Evolutionary conservation across 176 grass and related monocot species (phyloP).

Genomic region (Saccharum spontaneum): DNA sequence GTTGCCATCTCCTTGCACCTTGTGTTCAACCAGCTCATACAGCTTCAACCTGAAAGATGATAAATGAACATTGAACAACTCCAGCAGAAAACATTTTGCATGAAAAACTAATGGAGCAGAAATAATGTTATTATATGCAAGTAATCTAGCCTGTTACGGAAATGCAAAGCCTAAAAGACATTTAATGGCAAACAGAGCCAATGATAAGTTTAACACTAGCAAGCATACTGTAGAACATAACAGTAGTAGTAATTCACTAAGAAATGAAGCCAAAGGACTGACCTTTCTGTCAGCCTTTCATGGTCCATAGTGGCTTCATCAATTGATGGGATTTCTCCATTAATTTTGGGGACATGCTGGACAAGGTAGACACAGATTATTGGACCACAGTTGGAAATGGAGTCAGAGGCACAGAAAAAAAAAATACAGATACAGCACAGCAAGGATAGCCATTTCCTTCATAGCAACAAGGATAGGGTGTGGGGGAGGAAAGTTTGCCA

Average conservation of each 20-base stretch:
- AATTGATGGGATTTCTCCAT: constrained; percentile 90
- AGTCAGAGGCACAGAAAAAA: constrained; percentile 20
- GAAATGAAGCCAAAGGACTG: constrained; percentile 12
- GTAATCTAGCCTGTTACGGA: not conserved
- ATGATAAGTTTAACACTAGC: not conserved
- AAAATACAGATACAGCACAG: constrained; percentile 14
- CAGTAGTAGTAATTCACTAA: constrained; percentile 8
- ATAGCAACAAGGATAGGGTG: not conserved
- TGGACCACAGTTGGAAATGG: constrained; percentile 36
- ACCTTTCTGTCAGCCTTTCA: constrained; percentile 93
- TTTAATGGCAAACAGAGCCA: not conserved
- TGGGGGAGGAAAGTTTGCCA: not conserved
- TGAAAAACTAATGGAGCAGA: not conserved
- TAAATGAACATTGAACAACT: constrained; percentile 21
- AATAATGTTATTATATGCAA: not conserved
- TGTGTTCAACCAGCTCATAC: constrained; percentile 84
- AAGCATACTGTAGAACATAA: constrained; percentile 30
- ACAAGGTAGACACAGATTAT: constrained; percentile 32
- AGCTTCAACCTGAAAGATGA: constrained; percentile 65
- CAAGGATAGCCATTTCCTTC: constrained; percentile 24
- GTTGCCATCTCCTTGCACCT: constrained; percentile 96
- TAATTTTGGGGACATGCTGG: constrained; percentile 99
- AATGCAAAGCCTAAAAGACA: not conserved
- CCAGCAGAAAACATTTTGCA: not conserved
- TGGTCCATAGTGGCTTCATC: constrained; percentile 96